These are phyloP conservation scores for Geosmithia morbida DNA, from an alignment of 2,329 filamentous ascomycete genomes.

Conservation along the genomic window DNA sequence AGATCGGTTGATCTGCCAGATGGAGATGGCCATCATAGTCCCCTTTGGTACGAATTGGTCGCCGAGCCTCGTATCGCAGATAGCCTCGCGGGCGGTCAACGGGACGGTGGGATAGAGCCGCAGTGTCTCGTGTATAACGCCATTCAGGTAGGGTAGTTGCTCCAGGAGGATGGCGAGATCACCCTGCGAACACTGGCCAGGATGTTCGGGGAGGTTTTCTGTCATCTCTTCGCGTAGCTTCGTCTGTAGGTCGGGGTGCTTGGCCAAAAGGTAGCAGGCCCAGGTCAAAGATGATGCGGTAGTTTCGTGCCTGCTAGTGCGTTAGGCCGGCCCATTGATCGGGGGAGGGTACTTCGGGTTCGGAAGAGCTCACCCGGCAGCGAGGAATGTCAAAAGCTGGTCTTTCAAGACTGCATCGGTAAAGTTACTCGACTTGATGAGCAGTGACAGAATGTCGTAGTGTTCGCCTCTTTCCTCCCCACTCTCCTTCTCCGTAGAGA, in stretches of 20 bases:
- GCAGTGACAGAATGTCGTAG: conserved; percentile 48
- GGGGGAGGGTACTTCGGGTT: neutral
- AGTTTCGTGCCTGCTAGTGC: conserved; percentile 39
- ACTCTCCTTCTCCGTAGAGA: conserved; percentile 17
- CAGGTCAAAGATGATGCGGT: conserved; percentile 50
- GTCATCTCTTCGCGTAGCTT: conserved; percentile 47
- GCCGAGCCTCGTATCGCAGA: conserved; percentile 38
- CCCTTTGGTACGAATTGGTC: conserved; percentile 48
- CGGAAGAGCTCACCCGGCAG: conserved; percentile 27
- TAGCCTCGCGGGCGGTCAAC: conserved; percentile 45
- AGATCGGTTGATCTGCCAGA: conserved; percentile 47
- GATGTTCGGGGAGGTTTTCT: conserved; percentile 22
- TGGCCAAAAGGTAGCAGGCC: conserved; percentile 45
- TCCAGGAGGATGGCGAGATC: conserved; percentile 40
- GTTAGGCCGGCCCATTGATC: too few relatives aligned
- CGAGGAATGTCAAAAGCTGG: conserved; percentile 40
- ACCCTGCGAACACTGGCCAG: neutral
- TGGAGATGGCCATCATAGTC: conserved; percentile 44
- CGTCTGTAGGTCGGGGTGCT: conserved; percentile 39
- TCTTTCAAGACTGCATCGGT: conserved; percentile 35
- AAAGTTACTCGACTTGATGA: conserved; percentile 36
- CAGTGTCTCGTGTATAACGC: conserved; percentile 52
- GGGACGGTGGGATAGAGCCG: conserved; percentile 55
- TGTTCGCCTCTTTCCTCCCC: conserved; percentile 18
- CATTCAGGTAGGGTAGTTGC: conserved; percentile 52